Percentiles rank a stretch among this genome's conserved stretches.
phyloP scores from a whole-genome alignment of 2,329 filamentous ascomycete species.

The Metarhizium guizhouense region DNA sequence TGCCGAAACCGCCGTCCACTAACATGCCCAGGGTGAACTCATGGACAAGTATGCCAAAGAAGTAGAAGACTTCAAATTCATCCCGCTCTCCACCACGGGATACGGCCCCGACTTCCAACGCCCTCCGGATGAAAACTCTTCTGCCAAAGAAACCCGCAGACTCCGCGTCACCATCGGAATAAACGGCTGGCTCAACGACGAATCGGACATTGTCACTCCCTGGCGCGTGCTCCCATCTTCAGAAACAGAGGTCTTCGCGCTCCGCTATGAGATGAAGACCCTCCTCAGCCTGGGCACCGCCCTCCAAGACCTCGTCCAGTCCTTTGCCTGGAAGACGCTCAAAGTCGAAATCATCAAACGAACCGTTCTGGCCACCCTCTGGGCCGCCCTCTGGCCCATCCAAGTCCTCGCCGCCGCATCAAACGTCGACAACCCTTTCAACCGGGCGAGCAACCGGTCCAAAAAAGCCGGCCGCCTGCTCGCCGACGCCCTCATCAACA shows the following conservation, averaged over 20 bases:
- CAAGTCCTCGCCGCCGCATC: constrained; percentile 57
- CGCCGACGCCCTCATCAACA: constrained; percentile 74
- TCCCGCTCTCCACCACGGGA: constrained; percentile 55
- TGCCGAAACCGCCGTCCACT: neutral
- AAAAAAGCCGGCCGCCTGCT: constrained; percentile 74
- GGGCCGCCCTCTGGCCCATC: constrained; percentile 62
- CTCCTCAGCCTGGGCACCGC: constrained; percentile 68
- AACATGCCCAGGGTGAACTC: constrained; percentile 54
- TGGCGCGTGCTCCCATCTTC: constrained; percentile 63
- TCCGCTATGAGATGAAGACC: constrained; percentile 74
- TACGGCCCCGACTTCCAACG: constrained; percentile 20
- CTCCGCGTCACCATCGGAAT: constrained; percentile 78
- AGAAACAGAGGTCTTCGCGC: constrained; percentile 71
- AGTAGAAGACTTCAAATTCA: constrained; percentile 72
- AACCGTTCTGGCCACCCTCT: constrained; percentile 59
- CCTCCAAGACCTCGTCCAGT: constrained; percentile 62
- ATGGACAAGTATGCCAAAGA: constrained; percentile 83
- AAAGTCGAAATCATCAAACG: constrained; percentile 67
- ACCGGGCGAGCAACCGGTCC: constrained; percentile 63
- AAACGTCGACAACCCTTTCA: constrained; percentile 75
- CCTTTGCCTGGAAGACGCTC: constrained; percentile 65
- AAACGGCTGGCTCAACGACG: constrained; percentile 73
- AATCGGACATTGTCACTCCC: constrained; percentile 67
- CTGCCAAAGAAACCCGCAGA: constrained; percentile 31
- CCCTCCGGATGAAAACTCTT: neutral